These are phyloP conservation scores for Carex pumila DNA, from an alignment of 176 grass and related monocot genomes.

Conservation along the genomic window DNA sequence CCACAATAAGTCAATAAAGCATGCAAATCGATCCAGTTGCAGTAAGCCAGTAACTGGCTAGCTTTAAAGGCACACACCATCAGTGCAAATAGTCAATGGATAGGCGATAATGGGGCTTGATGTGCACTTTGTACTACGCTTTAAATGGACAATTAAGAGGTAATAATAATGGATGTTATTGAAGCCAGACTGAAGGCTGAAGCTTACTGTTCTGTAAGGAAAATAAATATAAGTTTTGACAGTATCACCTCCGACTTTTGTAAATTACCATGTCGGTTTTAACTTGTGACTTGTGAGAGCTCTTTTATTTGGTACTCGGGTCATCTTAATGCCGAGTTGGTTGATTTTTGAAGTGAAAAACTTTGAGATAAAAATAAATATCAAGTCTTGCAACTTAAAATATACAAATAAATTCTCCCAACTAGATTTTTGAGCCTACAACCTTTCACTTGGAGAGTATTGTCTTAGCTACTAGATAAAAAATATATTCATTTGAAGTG, in stretches of 20 bases:
- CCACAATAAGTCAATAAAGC: neutral
- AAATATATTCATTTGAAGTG: neutral
- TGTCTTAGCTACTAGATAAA: too few relatives aligned
- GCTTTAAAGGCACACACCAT: neutral
- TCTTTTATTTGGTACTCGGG: too few relatives aligned
- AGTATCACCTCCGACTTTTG: neutral
- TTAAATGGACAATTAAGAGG: conserved; percentile 6
- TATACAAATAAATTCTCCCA: too few relatives aligned
- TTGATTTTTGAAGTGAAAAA: too few relatives aligned
- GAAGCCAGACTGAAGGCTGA: neutral
- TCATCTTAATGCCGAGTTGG: too few relatives aligned
- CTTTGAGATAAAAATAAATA: too few relatives aligned
- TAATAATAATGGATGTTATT: neutral
- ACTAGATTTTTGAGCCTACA: too few relatives aligned
- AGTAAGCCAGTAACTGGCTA: neutral
- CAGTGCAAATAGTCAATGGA: conserved; percentile 7
- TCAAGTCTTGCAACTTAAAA: too few relatives aligned
- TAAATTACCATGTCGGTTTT: neutral
- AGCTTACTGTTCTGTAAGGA: neutral
- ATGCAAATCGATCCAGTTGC: neutral
- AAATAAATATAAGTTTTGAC: neutral
- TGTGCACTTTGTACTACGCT: neutral
- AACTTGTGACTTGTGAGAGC: neutral
- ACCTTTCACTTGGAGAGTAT: too few relatives aligned
- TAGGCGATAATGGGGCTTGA: neutral